Evolutionary conservation across 768 basidiomycete species (phyloP).

Genomic region (Brasilioporus rufonigricans): DNA sequence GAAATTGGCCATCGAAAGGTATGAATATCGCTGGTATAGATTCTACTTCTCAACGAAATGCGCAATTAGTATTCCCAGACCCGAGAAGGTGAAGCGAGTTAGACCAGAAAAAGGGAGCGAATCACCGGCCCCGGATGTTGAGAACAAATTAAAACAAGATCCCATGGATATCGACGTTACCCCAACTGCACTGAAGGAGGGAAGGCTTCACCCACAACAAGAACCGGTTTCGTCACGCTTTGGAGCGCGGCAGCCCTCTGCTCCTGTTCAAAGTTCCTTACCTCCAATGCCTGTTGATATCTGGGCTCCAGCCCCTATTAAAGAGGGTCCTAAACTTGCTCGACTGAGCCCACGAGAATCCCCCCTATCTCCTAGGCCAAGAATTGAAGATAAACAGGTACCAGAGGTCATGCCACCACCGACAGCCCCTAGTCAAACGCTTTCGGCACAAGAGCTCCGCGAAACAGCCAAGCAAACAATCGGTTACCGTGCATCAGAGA

Average conservation of each 20-base stretch:
- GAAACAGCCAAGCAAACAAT: constrained; percentile 76
- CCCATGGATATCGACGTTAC: constrained; percentile 36
- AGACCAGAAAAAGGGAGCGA: constrained; percentile 37
- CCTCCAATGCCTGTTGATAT: constrained; percentile 15
- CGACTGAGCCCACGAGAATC: constrained; percentile 34
- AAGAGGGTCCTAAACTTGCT: constrained; percentile 19
- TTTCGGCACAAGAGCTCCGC: constrained; percentile 74
- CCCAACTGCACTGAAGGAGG: constrained; percentile 25
- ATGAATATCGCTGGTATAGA: constrained; percentile 9
- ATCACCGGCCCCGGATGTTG: constrained; percentile 34
- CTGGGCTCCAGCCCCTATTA: constrained; percentile 15
- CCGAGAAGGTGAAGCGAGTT: constrained; percentile 74
- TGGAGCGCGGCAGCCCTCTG: constrained; percentile 17
- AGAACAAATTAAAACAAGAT: constrained; percentile 28
- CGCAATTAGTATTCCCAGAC: constrained; percentile 60
- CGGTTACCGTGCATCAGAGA: constrained; percentile 36
- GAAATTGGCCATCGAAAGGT: constrained; percentile 71
- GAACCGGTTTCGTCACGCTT: constrained; percentile 21
- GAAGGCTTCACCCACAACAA: constrained; percentile 19
- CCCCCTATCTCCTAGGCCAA: constrained; percentile 40
- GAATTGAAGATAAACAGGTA: constrained; percentile 39
- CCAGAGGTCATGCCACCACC: constrained; percentile 73
- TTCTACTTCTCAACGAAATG: constrained; percentile 5
- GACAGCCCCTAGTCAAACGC: constrained; percentile 71
- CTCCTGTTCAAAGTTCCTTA: constrained; percentile 13